These are phyloP conservation scores for Pyricularia grisea DNA, from an alignment of 2,329 filamentous ascomycete species.

Conservation along the genomic window DNA sequence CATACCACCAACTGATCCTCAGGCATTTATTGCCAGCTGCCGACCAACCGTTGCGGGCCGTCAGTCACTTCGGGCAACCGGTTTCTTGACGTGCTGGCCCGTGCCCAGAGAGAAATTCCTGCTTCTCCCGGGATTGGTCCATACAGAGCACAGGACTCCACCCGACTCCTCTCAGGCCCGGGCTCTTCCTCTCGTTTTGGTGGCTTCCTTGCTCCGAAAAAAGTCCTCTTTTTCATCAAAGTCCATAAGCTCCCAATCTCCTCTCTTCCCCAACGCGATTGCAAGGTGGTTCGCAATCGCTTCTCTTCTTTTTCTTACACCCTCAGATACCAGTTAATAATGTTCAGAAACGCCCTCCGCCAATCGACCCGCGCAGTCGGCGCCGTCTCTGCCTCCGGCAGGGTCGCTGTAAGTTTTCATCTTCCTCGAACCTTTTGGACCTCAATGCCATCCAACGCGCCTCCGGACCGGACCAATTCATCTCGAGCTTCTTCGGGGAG, in stretches of 20 bases:
- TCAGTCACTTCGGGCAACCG: not conserved
- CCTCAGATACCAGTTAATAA: slow-evolving; percentile 49
- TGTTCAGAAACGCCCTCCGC: slow-evolving; percentile 98
- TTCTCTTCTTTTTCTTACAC: slow-evolving; percentile 40
- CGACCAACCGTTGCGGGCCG: not conserved
- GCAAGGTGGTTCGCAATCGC: slow-evolving; percentile 52
- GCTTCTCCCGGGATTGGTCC: slow-evolving; percentile 3
- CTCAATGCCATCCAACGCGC: slow-evolving; percentile 36
- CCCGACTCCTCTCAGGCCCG: not conserved
- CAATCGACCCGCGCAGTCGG: slow-evolving; percentile 92
- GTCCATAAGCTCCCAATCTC: slow-evolving; percentile 29
- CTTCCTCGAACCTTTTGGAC: slow-evolving; percentile 25
- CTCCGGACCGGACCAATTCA: slow-evolving; percentile 26
- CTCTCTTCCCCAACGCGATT: slow-evolving; percentile 47
- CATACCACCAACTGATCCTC: not conserved
- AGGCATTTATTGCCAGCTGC: not conserved
- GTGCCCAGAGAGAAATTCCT: slow-evolving; percentile 2
- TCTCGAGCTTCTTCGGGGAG: slow-evolving; percentile 17
- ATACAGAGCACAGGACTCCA: not conserved
- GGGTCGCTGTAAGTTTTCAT: slow-evolving; percentile 79
- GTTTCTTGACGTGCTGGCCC: slow-evolving; percentile 1
- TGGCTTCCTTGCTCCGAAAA: slow-evolving; percentile 10
- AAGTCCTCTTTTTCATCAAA: slow-evolving; percentile 1
- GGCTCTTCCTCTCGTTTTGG: slow-evolving; percentile 1
- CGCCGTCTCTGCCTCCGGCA: slow-evolving; percentile 84